These are phyloP conservation scores for Nephelium lappaceum DNA, from an alignment of 345 rosid species.

Conservation along the genomic window DNA sequence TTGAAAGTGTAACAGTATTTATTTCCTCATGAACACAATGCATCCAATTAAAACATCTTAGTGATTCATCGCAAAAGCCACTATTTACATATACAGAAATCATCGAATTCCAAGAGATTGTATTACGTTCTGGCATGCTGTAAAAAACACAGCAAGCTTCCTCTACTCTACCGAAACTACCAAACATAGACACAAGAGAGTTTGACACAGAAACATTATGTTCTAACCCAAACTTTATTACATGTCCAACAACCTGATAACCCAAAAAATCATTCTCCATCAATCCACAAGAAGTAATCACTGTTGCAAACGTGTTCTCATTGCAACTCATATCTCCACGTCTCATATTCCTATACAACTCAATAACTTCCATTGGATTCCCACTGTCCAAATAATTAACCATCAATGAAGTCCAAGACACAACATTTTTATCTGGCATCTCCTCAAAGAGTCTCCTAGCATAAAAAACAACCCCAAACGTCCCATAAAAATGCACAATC, in stretches of 20 bases:
- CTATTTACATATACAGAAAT: conserved; percentile 58
- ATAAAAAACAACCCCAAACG: conserved; percentile 43
- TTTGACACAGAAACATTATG: conserved; percentile 63
- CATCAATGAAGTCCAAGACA: conserved; percentile 95
- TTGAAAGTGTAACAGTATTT: conserved; percentile 70
- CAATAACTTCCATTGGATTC: conserved; percentile 54
- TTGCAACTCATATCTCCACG: conserved; percentile 57
- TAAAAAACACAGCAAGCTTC: conserved; percentile 55
- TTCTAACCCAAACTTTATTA: conserved; percentile 59
- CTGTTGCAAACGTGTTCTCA: conserved; percentile 66
- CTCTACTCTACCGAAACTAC: conserved; percentile 45
- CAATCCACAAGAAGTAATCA: conserved; percentile 62
- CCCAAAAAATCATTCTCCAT: conserved; percentile 58
- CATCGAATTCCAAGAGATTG: conserved; percentile 84
- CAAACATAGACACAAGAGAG: conserved; percentile 78
- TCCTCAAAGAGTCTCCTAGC: conserved; percentile 75
- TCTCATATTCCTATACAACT: conserved; percentile 53
- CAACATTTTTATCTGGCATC: conserved; percentile 79
- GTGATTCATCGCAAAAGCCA: conserved; percentile 49
- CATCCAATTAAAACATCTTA: conserved; percentile 56
- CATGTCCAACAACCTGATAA: conserved; percentile 60
- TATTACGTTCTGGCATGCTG: conserved; percentile 61
- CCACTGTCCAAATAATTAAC: conserved; percentile 60
- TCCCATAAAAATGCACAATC: conserved; percentile 76
- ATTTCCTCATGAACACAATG: conserved; percentile 47